Evolutionary conservation across 805 yeast genomes (phyloP), one percentile per base, ranked within the genome.

Genomic region (Jamesozyma rosinii): DNA sequence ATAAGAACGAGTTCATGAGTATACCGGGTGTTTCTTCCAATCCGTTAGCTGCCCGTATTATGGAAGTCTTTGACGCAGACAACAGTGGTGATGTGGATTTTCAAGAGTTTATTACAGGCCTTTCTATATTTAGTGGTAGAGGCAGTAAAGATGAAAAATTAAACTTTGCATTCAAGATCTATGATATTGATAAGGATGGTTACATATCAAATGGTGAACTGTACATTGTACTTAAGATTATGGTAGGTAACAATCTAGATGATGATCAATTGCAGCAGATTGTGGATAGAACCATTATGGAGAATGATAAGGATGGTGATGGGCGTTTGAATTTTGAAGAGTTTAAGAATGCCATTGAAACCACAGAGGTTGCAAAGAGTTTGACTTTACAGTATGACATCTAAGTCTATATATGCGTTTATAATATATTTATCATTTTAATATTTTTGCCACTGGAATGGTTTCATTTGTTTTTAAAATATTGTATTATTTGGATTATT

Each of bases 181-280:
- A 92, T 59, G 99, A 92, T 59, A 87, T 92, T 49, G 99, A 92
- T 64, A 74, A 87, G 44, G 99, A 92, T 60, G 98, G 98, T 0
- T 88, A 58, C 59, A 86, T 92, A 31, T 89, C 97, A 2, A 90
- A 90, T 59, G 99, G 98, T 20, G 99, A 92, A 65, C 64, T 92
- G 44, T 92, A 82, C 56, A 72, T 90, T 34, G 97, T 92, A 34
- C 70, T 92, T 67, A 85, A 92, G 64, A 84, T 86, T 77, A 92
- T 92, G 98, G 98, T 94, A 22, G 98, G 97, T 1, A 81, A 79
- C 52, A 88, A 92, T 57, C 66, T 94, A 44, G 82, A 79, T 48
- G 95, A 85, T 46, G 78, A 77, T 22, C 95, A 92, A 56, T 71
- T 92, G 44, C 99, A 92, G 62, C 97, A 94, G 64, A 77, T 92